Conservation (phyloP, 306 rosid species). For the Cicer cuneatum region DNA sequence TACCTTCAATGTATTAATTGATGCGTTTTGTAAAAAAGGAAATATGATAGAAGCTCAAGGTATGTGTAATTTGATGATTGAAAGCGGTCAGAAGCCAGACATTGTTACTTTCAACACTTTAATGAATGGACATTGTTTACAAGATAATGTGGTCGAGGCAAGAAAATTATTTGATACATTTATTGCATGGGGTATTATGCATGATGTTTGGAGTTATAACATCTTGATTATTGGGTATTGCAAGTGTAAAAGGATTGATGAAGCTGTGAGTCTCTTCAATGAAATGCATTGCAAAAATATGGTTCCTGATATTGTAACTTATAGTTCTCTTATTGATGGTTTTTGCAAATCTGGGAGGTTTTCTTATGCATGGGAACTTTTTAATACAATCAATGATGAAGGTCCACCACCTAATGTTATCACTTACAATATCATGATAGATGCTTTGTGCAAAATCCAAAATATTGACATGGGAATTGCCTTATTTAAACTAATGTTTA, state of each 20-base stretch:
- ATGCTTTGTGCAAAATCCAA: constrained; percentile 45
- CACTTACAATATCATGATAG: constrained; percentile 45
- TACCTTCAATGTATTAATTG: constrained; percentile 45
- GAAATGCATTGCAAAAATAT: constrained; percentile 27
- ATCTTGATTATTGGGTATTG: constrained; percentile 51
- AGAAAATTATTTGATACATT: constrained; percentile 33
- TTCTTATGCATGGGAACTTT: constrained; percentile 26
- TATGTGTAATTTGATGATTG: constrained; percentile 37
- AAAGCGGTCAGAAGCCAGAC: constrained; percentile 32
- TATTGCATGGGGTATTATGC: constrained; percentile 36
- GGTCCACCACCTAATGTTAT: constrained; percentile 46
- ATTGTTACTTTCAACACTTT: constrained; percentile 44
- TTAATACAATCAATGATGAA: constrained; percentile 32
- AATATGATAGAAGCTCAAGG: constrained; percentile 38
- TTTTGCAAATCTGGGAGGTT: constrained; percentile 46
- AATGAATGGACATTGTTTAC: constrained; percentile 50
- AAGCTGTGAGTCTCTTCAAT: constrained; percentile 45
- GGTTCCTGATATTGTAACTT: constrained; percentile 38
- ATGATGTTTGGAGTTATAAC: constrained; percentile 46
- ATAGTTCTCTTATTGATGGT: constrained; percentile 49
- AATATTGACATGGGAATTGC: constrained; percentile 25
- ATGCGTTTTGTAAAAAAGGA: constrained; percentile 48
- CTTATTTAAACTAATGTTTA: constrained; percentile 41
- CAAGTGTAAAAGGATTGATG: constrained; percentile 41
- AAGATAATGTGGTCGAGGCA: constrained; percentile 34